These are phyloP conservation scores for Nemophila menziesii DNA, from an alignment of 257 asterid genomes.

Conservation along the genomic window DNA sequence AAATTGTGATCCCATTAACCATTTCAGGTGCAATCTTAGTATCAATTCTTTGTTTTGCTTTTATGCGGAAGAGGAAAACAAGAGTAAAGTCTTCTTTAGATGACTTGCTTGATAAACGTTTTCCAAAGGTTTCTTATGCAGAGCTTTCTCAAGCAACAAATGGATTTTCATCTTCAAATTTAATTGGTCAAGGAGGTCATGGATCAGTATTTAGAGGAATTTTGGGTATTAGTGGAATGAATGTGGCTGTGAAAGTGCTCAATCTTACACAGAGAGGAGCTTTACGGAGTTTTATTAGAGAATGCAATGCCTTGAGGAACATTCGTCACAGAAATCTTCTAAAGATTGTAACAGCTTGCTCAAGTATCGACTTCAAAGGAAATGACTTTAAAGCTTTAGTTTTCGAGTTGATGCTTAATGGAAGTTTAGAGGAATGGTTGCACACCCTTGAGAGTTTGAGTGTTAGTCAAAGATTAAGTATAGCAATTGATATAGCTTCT, in stretches of 20 bases:
- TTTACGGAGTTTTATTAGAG: conserved; percentile 20
- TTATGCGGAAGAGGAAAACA: not conserved
- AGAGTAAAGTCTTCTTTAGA: not conserved
- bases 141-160: conserved; percentile 14
- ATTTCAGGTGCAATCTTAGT: not conserved
- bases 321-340: conserved; percentile 19
- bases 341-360: conserved; percentile 15
- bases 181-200: conserved; percentile 16
- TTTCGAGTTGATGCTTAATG: conserved; percentile 21
- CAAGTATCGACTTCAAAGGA: conserved; percentile 13
- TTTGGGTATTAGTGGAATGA: not conserved
- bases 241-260: conserved; percentile 17
- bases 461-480: conserved; percentile 14
- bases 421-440: conserved; percentile 15
- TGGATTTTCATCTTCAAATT: conserved; percentile 9
- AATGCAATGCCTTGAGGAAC: conserved; percentile 20
- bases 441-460: conserved; percentile 7
- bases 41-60: conserved; percentile 1
- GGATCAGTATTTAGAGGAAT: conserved; percentile 19
- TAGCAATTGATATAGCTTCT: conserved; percentile 16
- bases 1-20: not conserved
- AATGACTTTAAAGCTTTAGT: conserved; percentile 21
- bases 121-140: conserved; percentile 15
- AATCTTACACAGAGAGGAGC: conserved; percentile 15
- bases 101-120: not conserved